A percentile compares a stretch with the other conserved stretches of the same genome.
Evolutionary conservation across 371 early-diverging fungal species (phyloP).

Genomic region (Mortierella sp.): DNA sequence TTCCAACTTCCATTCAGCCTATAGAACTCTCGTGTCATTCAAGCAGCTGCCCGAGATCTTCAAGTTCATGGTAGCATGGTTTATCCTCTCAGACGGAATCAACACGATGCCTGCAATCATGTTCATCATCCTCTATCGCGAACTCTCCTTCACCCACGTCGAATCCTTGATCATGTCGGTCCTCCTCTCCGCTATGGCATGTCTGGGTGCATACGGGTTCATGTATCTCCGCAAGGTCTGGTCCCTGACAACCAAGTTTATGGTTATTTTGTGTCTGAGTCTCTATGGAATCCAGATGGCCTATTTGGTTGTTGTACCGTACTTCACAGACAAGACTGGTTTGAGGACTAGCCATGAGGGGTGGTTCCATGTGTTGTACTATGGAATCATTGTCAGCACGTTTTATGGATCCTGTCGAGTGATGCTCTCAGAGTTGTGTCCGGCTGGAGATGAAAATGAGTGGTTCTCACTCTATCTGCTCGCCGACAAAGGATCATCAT

Average conservation of each 20-base stretch:
- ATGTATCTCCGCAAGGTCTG: conserved; percentile 37
- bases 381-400: conserved; percentile 39
- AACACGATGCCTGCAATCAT: conserved; percentile 55
- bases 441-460: conserved; percentile 65
- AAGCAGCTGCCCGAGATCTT: conserved; percentile 55
- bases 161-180: conserved; percentile 38
- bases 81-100: conserved; percentile 61
- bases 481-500: conserved; percentile 75
- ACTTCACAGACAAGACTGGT: conserved; percentile 29
- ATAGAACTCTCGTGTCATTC: conserved; percentile 31
- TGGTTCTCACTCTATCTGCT: conserved; percentile 68
- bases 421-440: conserved; percentile 62
- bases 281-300: conserved; percentile 21
- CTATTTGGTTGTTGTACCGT: conserved; percentile 29
- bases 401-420: conserved; percentile 54
- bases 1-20: conserved; percentile 9
- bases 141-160: conserved; percentile 31
- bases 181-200: conserved; percentile 27
- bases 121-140: conserved; percentile 52
- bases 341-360: conserved; percentile 25
- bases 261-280: conserved; percentile 25
- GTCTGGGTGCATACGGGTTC: conserved; percentile 34
- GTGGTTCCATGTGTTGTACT: conserved; percentile 25
- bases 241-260: conserved; percentile 27
- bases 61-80: conserved; percentile 60